Evolutionary conservation across 495 filamentous ascomycete species (phyloP), one percentile per base, ranked within the genome.

Genomic region (Glutinoglossum americanum): DNA sequence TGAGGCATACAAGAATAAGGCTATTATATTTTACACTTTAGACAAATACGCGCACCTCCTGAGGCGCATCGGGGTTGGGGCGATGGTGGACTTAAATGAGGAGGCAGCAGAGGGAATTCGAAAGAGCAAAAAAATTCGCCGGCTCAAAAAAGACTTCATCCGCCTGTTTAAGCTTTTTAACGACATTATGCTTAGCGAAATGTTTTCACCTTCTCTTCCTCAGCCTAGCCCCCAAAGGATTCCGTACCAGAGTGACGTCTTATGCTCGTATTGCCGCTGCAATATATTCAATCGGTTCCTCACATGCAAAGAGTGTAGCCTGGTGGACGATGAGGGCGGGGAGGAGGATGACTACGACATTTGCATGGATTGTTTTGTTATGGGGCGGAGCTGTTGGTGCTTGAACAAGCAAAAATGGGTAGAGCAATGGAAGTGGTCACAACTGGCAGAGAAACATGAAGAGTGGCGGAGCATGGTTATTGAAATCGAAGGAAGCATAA

Each of bases 261-360:
- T 87, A 11, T 98, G 92, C 68, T 89, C 90, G 10, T 98, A 94
- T 67, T 98, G 92, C 67, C 76, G 92, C 19, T 86, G 87, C 57
- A 96, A 96, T 62, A 92, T 98, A 53, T 96, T 96, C 74, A 98
- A 98, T 67, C 81, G 90, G 7, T 98, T 97, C 64, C 71, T 98
- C 33, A 93, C 89, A 3, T 98, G 92, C 68, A 81, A 84, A 37
- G 76, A 76, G 39, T 97, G 92, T 65, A 27, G 21, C n/a, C 66
- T 75, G 44, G 66, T 73, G n/a, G 64, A 68, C 19, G 67, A 69
- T 10, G 70, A 70, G 19, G 71, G 72, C 54, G 84, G 77, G 19
- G 79, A 78, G 4, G 77, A 87, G 54, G 83, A 89, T 59, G 79
- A 82, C 0, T 98, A 96, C 64, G 92, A 98, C 64, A 77, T 98